These are phyloP conservation scores for Pinus taeda DNA, from an alignment of 75 land plant genomes.

Conservation along the genomic window DNA sequence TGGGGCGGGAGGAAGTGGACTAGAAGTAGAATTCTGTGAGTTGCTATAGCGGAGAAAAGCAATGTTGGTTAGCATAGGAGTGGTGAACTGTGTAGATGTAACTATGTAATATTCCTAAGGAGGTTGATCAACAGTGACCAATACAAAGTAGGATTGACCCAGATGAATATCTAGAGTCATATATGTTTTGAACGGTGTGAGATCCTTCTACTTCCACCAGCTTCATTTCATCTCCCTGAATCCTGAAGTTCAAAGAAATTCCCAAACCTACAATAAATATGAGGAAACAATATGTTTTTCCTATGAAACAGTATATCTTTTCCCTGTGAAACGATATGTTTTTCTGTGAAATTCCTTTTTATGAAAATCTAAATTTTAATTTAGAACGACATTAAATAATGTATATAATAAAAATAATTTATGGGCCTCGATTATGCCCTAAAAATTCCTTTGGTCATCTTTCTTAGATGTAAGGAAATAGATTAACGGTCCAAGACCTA, in stretches of 20 bases:
- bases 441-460: too few species aligned
- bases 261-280: conserved; percentile 80
- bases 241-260: conserved; percentile 80
- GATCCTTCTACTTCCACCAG: conserved; percentile 91
- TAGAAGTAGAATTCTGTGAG: conserved; percentile 35
- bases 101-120: conserved; percentile 77
- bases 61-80: conserved; percentile 41
- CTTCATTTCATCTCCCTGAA: conserved; percentile 75
- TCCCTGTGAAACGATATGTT: too few species aligned
- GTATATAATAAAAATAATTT: too few species aligned
- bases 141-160: conserved; percentile 80
- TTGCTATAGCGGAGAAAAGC: conserved; percentile 69
- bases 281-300: conserved; percentile 78
- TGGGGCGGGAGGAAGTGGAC: conserved; percentile 70
- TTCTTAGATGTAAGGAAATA: too few species aligned
- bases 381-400: too few species aligned
- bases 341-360: too few species aligned
- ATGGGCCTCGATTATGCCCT: too few species aligned
- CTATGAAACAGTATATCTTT: conserved; percentile 33
- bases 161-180: conserved; percentile 80
- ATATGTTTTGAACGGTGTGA: conserved; percentile 70
- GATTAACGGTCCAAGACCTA: too few species aligned
- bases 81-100: conserved; percentile 68
- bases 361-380: too few species aligned
- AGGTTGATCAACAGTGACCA: conserved; percentile 77